A percentile compares a stretch with the other conserved stretches of the same genome.
Conservation (phyloP, 163 green algal genomes). For the Picocystis sp. region DNA sequence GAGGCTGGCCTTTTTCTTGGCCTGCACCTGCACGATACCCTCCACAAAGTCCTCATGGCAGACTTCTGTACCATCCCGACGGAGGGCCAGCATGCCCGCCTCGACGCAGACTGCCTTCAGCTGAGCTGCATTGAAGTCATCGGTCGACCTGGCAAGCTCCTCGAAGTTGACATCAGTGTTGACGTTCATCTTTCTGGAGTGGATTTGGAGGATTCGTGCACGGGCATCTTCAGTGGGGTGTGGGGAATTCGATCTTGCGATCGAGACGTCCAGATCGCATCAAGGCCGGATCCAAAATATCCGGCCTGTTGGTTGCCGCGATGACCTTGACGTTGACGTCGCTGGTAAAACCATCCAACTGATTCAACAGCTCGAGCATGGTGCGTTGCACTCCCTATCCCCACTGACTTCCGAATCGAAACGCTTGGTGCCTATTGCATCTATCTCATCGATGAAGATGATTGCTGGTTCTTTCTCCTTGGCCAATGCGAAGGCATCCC, state of each 20-base stretch:
- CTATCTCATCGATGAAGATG: conserved; percentile 99
- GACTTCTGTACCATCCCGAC: conserved; percentile 44
- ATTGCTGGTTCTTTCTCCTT: conserved; percentile 97
- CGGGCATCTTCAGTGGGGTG: conserved; percentile 91
- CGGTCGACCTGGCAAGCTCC: conserved; percentile 82
- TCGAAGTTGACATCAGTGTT: conserved; percentile 91
- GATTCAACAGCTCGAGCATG: conserved; percentile 98
- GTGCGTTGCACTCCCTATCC: conserved; percentile 97
- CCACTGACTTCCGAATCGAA: conserved; percentile 83
- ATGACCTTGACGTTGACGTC: conserved; percentile 89
- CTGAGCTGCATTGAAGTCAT: conserved; percentile 98
- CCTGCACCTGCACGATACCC: conserved; percentile 91
- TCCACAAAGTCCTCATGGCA: conserved; percentile 97
- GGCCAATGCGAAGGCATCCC: conserved; percentile 90
- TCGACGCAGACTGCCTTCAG: conserved; percentile 96
- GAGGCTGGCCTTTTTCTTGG: conserved; percentile 94
- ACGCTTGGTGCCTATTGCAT: conserved; percentile 96
- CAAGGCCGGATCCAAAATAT: conserved; percentile 97
- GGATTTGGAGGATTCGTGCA: conserved; percentile 93
- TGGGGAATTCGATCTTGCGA: conserved; percentile 98
- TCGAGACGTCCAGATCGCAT: conserved; percentile 90
- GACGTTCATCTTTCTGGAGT: conserved; percentile 96
- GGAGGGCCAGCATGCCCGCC: conserved; percentile 95
- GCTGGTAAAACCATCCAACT: conserved; percentile 91
- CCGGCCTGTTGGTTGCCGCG: conserved; percentile 90